Conservation (phyloP, 257 asterid species). For the Ajuga chamaepitys region DNA sequence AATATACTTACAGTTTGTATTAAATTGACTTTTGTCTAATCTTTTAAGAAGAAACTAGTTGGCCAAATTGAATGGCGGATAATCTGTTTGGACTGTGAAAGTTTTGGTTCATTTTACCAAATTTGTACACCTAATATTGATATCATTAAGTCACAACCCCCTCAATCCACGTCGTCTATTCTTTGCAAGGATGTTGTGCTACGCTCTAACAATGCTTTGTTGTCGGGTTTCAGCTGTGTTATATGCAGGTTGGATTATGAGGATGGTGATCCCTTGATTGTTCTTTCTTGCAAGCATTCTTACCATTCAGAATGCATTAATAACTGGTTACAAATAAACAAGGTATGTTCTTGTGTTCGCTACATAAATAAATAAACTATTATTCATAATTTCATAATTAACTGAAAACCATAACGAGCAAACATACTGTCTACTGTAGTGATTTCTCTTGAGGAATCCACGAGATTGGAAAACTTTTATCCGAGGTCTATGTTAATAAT, state of each 20-base stretch:
- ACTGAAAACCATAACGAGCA: background rate
- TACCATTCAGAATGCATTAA: slow-evolving; percentile 84
- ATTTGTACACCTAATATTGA: background rate
- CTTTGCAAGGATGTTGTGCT: background rate
- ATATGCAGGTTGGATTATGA: slow-evolving; percentile 91
- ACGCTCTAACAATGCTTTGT: background rate
- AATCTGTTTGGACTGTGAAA: background rate
- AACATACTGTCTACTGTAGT: background rate
- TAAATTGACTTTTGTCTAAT: no score
- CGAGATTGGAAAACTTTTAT: background rate
- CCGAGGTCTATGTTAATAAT: background rate
- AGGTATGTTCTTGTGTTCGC: slow-evolving; percentile 31
- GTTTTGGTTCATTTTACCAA: background rate
- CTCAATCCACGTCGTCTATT: background rate
- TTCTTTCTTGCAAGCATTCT: slow-evolving; percentile 74
- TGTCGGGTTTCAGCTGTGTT: slow-evolving; percentile 16
- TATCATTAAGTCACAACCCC: background rate
- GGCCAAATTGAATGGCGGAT: background rate
- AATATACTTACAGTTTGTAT: no score
- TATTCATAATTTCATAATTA: background rate
- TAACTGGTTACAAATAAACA: slow-evolving; percentile 80
- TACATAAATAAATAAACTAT: background rate
- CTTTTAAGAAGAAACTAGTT: no score
- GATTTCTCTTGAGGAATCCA: background rate
- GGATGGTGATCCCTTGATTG: slow-evolving; percentile 72